A percentile compares a stretch with the other conserved stretches of the same genome.
These are phyloP conservation scores for Lodderomyces beijingensis DNA, from an alignment of 1,139 yeast genomes.

Conservation along the genomic window DNA sequence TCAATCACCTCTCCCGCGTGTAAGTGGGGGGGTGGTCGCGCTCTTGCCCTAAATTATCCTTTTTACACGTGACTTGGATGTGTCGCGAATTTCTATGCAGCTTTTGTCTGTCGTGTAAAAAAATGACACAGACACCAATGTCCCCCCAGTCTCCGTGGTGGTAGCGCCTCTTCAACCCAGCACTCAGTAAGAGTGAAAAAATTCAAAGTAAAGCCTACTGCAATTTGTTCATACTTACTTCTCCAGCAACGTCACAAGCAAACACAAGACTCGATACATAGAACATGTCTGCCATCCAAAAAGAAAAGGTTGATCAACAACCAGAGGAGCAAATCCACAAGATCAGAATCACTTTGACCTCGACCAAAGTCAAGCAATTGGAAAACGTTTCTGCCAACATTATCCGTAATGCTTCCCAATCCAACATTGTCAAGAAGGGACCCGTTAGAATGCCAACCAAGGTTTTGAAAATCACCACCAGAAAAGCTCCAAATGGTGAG, in stretches of 20 bases:
- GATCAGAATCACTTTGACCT: conserved; percentile 98
- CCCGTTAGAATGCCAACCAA: conserved; percentile 99
- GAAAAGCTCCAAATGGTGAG: conserved; percentile 99
- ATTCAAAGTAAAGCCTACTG: too few species aligned
- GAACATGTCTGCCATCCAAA: conserved; percentile 73
- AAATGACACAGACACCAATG: too few species aligned
- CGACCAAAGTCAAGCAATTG: conserved; percentile 98
- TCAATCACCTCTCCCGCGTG: too few species aligned
- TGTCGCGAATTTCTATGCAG: too few species aligned
- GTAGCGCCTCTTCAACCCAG: too few species aligned
- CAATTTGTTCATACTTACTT: too few species aligned
- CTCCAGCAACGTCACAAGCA: conserved; percentile 40
- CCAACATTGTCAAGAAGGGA: conserved; percentile 88
- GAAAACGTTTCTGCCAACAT: conserved; percentile 90
- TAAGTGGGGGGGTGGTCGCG: too few species aligned
- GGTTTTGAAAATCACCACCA: conserved; percentile 97
- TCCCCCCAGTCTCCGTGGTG: too few species aligned
- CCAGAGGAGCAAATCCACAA: conserved; percentile 86
- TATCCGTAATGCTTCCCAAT: conserved; percentile 80
- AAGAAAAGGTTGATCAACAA: conserved; percentile 69
- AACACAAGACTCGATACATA: conserved; percentile 17
- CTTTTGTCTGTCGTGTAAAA: too few species aligned
- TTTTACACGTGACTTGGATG: too few species aligned
- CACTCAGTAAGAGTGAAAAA: too few species aligned
- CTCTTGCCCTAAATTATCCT: too few species aligned